These are phyloP conservation scores for Brettanomyces bruxellensis DNA, from an alignment of 805 yeast species.

Conservation along the genomic window DNA sequence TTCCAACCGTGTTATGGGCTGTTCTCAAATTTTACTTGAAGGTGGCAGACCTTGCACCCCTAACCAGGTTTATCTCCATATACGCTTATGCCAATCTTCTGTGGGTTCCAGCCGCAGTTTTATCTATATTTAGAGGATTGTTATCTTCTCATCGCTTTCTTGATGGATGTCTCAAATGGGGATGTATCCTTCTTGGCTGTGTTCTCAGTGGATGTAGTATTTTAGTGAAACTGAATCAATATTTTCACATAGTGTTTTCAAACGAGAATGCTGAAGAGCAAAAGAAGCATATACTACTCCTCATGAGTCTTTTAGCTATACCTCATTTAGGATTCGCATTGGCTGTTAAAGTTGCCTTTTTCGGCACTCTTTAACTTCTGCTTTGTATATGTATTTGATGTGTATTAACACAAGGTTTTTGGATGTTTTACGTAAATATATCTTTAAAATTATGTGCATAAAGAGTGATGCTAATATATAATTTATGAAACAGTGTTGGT, in stretches of 20 bases:
- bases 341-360: constrained; percentile 58
- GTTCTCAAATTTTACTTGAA: constrained; percentile 45
- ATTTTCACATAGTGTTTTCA: constrained; percentile 25
- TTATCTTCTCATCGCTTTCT: constrained; percentile 35
- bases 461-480: no score
- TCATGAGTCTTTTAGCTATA: constrained; percentile 33
- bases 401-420: no score
- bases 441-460: no score
- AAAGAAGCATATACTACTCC: constrained; percentile 27
- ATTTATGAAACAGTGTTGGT: no score
- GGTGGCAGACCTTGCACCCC: constrained; percentile 34
- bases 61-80: constrained; percentile 57
- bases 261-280: constrained; percentile 17
- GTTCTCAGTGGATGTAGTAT: constrained; percentile 51
- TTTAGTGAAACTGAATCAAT: constrained; percentile 35
- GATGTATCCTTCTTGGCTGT: constrained; percentile 51
- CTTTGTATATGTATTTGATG: no score
- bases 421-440: no score
- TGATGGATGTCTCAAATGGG: constrained; percentile 51
- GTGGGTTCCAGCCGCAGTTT: constrained; percentile 77
- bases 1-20: constrained; percentile 51
- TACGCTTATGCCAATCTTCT: constrained; percentile 79
- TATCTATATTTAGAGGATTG: constrained; percentile 50
- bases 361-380: constrained; percentile 23
- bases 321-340: constrained; percentile 52